These are phyloP conservation scores for Pilatotrama ljubarskyi DNA, from an alignment of 768 basidiomycete genomes.

Conservation along the genomic window DNA sequence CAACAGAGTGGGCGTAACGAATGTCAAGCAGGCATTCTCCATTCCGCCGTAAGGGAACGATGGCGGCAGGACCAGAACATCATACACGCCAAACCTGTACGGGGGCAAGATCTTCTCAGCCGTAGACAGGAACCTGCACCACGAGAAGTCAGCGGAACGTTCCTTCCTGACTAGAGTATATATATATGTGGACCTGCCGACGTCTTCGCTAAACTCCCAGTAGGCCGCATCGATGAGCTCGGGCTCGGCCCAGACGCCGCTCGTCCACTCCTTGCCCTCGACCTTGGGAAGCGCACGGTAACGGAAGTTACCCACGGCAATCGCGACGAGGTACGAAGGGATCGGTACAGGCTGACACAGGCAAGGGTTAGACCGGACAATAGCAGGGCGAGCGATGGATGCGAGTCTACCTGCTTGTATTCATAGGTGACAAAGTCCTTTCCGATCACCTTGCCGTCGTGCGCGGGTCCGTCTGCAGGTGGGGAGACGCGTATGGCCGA, in stretches of 20 bases:
- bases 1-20: conserved; percentile 86
- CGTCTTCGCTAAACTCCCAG: conserved; percentile 90
- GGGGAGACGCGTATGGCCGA: conserved; percentile 84
- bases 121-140: conserved; percentile 64
- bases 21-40: conserved; percentile 90
- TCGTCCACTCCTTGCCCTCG: conserved; percentile 71
- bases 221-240: conserved; percentile 72
- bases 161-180: neutral
- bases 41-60: conserved; percentile 94
- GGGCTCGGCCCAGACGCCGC: conserved; percentile 92
- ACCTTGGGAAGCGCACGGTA: conserved; percentile 65
- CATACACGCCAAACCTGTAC: conserved; percentile 87
- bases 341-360: conserved; percentile 70
- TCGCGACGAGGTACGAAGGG: conserved; percentile 90
- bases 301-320: conserved; percentile 80
- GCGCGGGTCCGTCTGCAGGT: conserved; percentile 63
- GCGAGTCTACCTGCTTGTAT: conserved; percentile 66
- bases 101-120: conserved; percentile 75
- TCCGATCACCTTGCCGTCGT: conserved; percentile 74
- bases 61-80: conserved; percentile 84
- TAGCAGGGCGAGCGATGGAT: neutral
- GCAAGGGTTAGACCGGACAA: neutral
- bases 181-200: conserved; percentile 59
- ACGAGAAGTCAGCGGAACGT: neutral
- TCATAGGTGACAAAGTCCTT: conserved; percentile 71